Conservation (phyloP, 2,329 filamentous ascomycete species). For the Penicillium paneum region DNA sequence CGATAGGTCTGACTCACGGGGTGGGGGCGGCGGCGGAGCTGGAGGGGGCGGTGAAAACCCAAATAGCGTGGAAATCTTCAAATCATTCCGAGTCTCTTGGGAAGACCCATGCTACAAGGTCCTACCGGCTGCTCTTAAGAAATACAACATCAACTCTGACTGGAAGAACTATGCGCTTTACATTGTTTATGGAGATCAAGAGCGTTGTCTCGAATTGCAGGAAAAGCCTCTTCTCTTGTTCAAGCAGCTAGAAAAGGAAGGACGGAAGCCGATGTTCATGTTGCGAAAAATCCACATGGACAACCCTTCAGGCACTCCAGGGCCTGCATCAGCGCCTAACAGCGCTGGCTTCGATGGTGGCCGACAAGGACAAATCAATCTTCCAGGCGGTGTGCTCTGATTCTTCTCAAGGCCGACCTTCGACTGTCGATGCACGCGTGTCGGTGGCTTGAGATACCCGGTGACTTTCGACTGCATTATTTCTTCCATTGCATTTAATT, state of each 20-base stretch:
- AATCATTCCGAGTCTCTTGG: constrained; percentile 96
- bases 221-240: constrained; percentile 95
- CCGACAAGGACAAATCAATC: constrained; percentile 31
- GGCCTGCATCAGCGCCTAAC: constrained; percentile 27
- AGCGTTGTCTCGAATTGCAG: constrained; percentile 84
- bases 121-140: constrained; percentile 88
- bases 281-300: constrained; percentile 63
- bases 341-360: constrained; percentile 31
- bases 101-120: constrained; percentile 98
- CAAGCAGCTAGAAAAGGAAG: constrained; percentile 95
- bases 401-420: not conserved
- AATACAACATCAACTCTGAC: constrained; percentile 97
- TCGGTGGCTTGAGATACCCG: constrained; percentile 16
- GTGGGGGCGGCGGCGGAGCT: constrained; percentile 21
- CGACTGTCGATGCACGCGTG: constrained; percentile 5
- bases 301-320: constrained; percentile 20
- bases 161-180: constrained; percentile 97
- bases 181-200: constrained; percentile 98
- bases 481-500: constrained; percentile 4
- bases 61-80: constrained; percentile 85
- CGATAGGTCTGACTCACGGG: constrained; percentile 29
- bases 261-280: constrained; percentile 99
- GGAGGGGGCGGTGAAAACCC: constrained; percentile 18
- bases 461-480: not conserved
- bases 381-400: constrained; percentile 35